A percentile compares a stretch with the other conserved stretches of the same genome.
Evolutionary conservation across 345 rosid species (phyloP).

Genomic region (Erysimum cheiranthoides): DNA sequence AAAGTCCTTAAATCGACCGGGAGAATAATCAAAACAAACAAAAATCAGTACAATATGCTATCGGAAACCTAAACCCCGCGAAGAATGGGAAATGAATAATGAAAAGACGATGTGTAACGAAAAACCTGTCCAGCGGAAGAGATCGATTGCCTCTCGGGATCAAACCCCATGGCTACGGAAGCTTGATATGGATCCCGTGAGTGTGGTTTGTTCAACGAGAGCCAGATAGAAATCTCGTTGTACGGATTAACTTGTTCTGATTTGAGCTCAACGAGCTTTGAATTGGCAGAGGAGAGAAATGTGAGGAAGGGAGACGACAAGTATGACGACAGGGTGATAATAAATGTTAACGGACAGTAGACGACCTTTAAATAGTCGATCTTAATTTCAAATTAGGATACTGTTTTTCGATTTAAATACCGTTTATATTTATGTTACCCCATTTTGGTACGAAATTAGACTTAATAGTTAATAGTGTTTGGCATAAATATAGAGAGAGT

Average conservation of each 20-base stretch:
- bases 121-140: conserved; percentile 57
- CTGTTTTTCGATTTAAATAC: not conserved
- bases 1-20: not conserved
- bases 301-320: conserved; percentile 40
- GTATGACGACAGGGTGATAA: conserved; percentile 13
- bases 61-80: conserved; percentile 5
- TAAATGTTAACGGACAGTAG: conserved; percentile 15
- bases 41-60: conserved; percentile 10
- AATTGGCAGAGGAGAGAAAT: conserved; percentile 29
- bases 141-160: conserved; percentile 53
- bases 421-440: not conserved
- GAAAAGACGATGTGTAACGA: conserved; percentile 6
- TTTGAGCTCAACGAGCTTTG: conserved; percentile 27
- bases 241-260: not conserved
- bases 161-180: conserved; percentile 56
- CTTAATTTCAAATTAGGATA: conserved; percentile 42
- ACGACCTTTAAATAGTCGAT: conserved; percentile 26
- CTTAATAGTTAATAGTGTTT: not conserved
- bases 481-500: not conserved
- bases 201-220: conserved; percentile 13
- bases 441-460: not conserved
- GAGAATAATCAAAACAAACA: conserved; percentile 22
- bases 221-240: conserved; percentile 1
- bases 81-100: not conserved
- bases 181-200: conserved; percentile 34